Evolutionary conservation across 768 basidiomycete genomes (phyloP).

Genomic region (Phanerochaete carnosa): DNA sequence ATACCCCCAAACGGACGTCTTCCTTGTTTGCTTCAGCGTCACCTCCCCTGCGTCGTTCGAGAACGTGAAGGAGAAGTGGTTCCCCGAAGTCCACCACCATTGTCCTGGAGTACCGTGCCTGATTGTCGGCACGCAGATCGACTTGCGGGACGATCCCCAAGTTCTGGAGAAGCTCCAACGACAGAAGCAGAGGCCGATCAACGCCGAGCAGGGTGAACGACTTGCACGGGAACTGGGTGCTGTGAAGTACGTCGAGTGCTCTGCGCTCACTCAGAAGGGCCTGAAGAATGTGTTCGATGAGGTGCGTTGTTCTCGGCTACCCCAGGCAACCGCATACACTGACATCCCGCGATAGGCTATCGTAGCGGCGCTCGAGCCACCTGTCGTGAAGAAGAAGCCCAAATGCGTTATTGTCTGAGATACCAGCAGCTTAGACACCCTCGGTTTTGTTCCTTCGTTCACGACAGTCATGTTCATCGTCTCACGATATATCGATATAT

Average conservation of each 20-base stretch:
- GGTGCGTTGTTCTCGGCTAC: constrained; percentile 47
- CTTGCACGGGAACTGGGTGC: constrained; percentile 97
- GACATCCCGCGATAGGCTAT: constrained; percentile 66
- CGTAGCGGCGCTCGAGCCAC: constrained; percentile 97
- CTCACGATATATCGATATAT: constrained; percentile 26
- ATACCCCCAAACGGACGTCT: constrained; percentile 99
- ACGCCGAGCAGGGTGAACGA: constrained; percentile 84
- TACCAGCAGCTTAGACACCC: constrained; percentile 11
- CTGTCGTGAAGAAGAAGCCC: constrained; percentile 75
- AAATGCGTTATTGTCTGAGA: constrained; percentile 85
- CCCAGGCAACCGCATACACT: not conserved
- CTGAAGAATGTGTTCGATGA: constrained; percentile 99
- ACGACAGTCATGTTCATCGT: constrained; percentile 17
- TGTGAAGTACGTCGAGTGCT: constrained; percentile 99
- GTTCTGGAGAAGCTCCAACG: constrained; percentile 93
- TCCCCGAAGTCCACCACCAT: constrained; percentile 99
- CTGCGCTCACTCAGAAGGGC: constrained; percentile 98
- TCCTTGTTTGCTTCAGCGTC: constrained; percentile 99
- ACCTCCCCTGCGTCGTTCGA: constrained; percentile 98
- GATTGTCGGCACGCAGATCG: constrained; percentile 98
- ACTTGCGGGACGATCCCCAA: constrained; percentile 89
- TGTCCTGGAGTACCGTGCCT: constrained; percentile 99
- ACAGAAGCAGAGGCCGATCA: constrained; percentile 95
- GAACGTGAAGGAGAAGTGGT: constrained; percentile 99
- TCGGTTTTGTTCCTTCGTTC: constrained; percentile 17